Percentiles rank a stretch among this genome's conserved stretches.
phyloP scores from a whole-genome alignment of 2,329 filamentous ascomycete species.

The Amylocarpus encephaloides region DNA sequence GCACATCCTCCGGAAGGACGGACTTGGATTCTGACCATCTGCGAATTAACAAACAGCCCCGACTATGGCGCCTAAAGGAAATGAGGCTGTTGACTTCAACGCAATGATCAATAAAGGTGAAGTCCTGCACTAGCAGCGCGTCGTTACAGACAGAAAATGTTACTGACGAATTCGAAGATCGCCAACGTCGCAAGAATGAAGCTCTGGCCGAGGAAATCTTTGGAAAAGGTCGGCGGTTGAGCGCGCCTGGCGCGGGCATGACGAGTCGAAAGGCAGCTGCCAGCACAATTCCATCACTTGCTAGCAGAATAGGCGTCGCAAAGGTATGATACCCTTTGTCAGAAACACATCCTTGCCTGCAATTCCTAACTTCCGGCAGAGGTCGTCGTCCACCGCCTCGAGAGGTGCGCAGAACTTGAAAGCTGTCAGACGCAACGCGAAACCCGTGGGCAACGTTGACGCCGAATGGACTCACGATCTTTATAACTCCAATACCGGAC shows the following conservation, averaged over 20 bases:
- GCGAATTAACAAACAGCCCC: constrained; percentile 13
- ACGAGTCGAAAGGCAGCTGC: constrained; percentile 37
- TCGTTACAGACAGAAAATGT: neutral
- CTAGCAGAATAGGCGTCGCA: constrained; percentile 65
- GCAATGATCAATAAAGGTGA: constrained; percentile 30
- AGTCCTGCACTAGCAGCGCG: neutral
- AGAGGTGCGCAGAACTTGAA: constrained; percentile 5
- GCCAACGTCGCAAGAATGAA: constrained; percentile 66
- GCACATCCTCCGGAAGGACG: neutral
- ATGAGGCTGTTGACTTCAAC: constrained; percentile 29
- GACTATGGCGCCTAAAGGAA: constrained; percentile 28
- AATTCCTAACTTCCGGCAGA: neutral
- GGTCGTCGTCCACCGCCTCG: constrained; percentile 12
- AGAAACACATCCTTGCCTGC: neutral
- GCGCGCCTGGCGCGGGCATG: constrained; percentile 42
- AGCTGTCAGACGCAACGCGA: neutral
- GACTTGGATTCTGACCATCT: constrained; percentile 12
- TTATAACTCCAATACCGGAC: constrained; percentile 43
- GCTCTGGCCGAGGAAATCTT: constrained; percentile 68
- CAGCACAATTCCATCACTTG: constrained; percentile 47
- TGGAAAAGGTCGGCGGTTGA: constrained; percentile 51
- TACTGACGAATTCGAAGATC: constrained; percentile 31
- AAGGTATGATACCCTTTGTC: constrained; percentile 47
- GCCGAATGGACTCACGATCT: constrained; percentile 68
- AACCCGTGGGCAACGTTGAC: constrained; percentile 51